Evolutionary conservation across 108 stramenopile genomes (phyloP).

Genomic region (Cyclotella sp.): DNA sequence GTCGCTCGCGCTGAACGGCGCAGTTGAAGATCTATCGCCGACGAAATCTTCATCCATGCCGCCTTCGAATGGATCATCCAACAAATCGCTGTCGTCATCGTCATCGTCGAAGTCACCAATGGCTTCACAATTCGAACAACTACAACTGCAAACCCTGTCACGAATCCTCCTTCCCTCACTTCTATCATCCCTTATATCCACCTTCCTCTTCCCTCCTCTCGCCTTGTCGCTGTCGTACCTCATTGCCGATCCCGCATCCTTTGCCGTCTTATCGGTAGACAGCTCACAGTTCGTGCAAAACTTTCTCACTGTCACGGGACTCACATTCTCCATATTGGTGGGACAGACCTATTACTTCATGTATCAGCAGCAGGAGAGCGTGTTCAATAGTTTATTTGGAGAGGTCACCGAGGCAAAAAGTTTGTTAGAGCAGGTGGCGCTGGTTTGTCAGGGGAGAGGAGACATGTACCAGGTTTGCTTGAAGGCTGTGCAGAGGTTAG

Average conservation of each 20-base stretch:
- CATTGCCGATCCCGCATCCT: constrained; percentile 80
- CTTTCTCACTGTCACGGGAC: constrained; percentile 73
- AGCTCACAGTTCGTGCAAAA: constrained; percentile 90
- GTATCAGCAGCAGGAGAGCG: constrained; percentile 88
- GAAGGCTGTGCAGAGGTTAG: constrained; percentile 37
- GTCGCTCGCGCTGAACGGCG: background rate
- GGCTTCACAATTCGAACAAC: background rate
- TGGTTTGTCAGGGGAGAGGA: constrained; percentile 80
- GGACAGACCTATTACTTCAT: constrained; percentile 92
- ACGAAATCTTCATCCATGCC: too few relatives aligned
- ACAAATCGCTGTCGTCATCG: background rate
- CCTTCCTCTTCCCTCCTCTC: constrained; percentile 60
- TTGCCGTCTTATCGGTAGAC: constrained; percentile 82
- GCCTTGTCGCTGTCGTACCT: constrained; percentile 59
- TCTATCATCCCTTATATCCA: constrained; percentile 56
- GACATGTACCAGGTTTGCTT: constrained; percentile 75
- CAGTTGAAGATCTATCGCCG: too few relatives aligned
- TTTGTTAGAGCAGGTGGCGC: constrained; percentile 86
- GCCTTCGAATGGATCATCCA: background rate
- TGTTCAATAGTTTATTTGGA: constrained; percentile 80
- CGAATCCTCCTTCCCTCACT: constrained; percentile 77
- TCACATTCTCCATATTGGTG: constrained; percentile 81
- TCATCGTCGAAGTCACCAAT: background rate
- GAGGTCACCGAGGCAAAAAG: constrained; percentile 93
- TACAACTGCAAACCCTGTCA: constrained; percentile 47